phyloP scores from a whole-genome alignment of 805 yeast genomes.

The Lachancea quebecensis region DNA sequence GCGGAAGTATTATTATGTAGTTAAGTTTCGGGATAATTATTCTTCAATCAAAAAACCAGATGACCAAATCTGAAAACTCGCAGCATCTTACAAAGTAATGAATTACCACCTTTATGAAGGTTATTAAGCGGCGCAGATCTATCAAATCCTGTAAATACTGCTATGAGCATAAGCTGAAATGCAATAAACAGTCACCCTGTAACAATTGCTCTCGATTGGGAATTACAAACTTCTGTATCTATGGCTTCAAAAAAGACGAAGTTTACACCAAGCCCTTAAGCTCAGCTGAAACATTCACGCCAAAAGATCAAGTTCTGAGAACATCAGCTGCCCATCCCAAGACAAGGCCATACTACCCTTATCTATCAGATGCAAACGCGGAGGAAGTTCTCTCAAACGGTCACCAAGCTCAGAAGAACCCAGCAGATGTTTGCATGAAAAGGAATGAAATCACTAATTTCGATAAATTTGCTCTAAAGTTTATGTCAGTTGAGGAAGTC shows the following conservation, averaged over 20 bases:
- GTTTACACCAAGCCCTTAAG: neutral
- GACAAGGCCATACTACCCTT: constrained; percentile 4
- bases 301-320: neutral
- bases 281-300: neutral
- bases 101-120: neutral
- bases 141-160: constrained; percentile 26
- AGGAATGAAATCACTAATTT: constrained; percentile 22
- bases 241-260: constrained; percentile 16
- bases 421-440: constrained; percentile 4
- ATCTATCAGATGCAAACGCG: neutral
- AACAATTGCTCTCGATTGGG: constrained; percentile 14
- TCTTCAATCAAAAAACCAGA: too few species aligned
- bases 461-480: constrained; percentile 7
- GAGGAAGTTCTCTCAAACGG: neutral
- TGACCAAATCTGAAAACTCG: too few species aligned
- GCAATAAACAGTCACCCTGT: constrained; percentile 22
- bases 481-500: constrained; percentile 13
- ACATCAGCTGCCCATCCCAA: neutral
- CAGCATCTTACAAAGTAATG: too few species aligned
- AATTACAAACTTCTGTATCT: constrained; percentile 13
- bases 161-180: constrained; percentile 23
- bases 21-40: too few species aligned
- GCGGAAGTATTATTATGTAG: neutral
- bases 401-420: neutral
- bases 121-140: constrained; percentile 21